These are phyloP conservation scores for Microdochium bolleyi DNA, from an alignment of 2,329 filamentous ascomycete genomes.

Conservation along the genomic window DNA sequence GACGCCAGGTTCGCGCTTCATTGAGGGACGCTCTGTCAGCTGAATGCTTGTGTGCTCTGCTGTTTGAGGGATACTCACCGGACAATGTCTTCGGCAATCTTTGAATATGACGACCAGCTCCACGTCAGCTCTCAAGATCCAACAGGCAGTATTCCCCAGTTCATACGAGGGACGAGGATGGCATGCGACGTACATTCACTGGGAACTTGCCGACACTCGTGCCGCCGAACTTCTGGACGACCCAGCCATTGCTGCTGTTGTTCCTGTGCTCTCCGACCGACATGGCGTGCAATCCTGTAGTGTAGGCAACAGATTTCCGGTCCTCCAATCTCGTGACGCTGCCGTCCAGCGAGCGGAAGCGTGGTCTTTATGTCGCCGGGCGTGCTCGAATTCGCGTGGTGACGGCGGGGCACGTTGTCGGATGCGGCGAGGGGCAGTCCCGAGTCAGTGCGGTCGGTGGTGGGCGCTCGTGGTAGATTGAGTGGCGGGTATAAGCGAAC, in stretches of 20 bases:
- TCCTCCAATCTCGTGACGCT: background rate
- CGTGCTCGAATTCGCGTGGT: background rate
- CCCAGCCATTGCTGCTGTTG: slow-evolving; percentile 50
- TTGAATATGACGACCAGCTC: slow-evolving; percentile 1
- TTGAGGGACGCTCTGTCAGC: slow-evolving; percentile 8
- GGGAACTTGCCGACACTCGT: slow-evolving; percentile 95
- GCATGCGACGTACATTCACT: slow-evolving; percentile 49
- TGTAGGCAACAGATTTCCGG: background rate
- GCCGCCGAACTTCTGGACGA: slow-evolving; percentile 92
- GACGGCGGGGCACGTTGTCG: background rate
- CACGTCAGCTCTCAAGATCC: slow-evolving; percentile 2
- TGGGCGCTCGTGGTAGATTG: background rate
- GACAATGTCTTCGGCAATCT: slow-evolving; percentile 65
- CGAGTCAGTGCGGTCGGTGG: background rate
- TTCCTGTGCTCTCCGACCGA: slow-evolving; percentile 12
- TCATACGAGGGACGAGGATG: too few species aligned
- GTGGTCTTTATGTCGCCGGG: background rate
- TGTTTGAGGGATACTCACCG: slow-evolving; percentile 5
- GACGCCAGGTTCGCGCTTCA: slow-evolving; percentile 51
- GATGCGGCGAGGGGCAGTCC: background rate
- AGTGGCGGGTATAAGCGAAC: background rate
- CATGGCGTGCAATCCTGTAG: slow-evolving; percentile 3
- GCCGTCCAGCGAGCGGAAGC: background rate
- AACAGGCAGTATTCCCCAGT: too few species aligned
- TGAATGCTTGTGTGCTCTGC: background rate